Percentiles rank a stretch among this genome's conserved stretches.
phyloP scores from a whole-genome alignment of 768 basidiomycete genomes.

The Rhodotorula kratochvilovae region DNA sequence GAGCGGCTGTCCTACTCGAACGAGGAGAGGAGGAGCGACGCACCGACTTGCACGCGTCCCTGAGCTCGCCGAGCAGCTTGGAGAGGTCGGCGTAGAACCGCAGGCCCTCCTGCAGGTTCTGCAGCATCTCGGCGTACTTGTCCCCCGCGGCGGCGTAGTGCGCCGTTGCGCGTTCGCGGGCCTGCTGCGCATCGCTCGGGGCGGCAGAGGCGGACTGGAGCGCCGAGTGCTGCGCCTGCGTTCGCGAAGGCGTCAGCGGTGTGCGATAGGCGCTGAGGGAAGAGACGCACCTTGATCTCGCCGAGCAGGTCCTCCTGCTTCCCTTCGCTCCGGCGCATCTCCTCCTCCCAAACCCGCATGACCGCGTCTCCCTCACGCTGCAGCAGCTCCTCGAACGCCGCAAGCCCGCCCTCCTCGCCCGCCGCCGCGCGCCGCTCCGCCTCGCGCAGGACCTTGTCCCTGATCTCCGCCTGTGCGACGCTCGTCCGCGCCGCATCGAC shows the following conservation, averaged over 20 bases:
- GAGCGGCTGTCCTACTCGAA: too few relatives aligned
- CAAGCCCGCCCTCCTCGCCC: conserved; percentile 59
- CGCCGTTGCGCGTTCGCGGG: conserved; percentile 74
- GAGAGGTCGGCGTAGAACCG: conserved; percentile 89
- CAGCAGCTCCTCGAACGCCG: conserved; percentile 79
- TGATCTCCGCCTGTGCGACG: conserved; percentile 68
- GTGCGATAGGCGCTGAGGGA: not conserved
- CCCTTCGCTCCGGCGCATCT: conserved; percentile 58
- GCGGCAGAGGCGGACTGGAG: conserved; percentile 52
- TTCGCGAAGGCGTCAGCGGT: not conserved
- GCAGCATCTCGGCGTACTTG: conserved; percentile 77
- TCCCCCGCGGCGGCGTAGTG: conserved; percentile 77
- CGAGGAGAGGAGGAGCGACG: not conserved
- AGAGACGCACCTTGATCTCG: conserved; percentile 59
- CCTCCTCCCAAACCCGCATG: conserved; percentile 56
- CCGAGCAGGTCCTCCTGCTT: conserved; percentile 65
- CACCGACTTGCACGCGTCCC: conserved; percentile 29
- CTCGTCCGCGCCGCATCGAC: conserved; percentile 63
- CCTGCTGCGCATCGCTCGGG: conserved; percentile 49
- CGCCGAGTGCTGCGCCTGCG: not conserved
- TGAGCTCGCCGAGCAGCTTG: conserved; percentile 54
- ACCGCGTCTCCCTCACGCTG: conserved; percentile 77
- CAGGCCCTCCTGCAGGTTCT: conserved; percentile 67
- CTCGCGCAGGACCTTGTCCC: conserved; percentile 61
- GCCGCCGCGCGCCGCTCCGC: conserved; percentile 61